Conservation (phyloP, 257 asterid genomes). For the Solanum pinnatisectum region DNA sequence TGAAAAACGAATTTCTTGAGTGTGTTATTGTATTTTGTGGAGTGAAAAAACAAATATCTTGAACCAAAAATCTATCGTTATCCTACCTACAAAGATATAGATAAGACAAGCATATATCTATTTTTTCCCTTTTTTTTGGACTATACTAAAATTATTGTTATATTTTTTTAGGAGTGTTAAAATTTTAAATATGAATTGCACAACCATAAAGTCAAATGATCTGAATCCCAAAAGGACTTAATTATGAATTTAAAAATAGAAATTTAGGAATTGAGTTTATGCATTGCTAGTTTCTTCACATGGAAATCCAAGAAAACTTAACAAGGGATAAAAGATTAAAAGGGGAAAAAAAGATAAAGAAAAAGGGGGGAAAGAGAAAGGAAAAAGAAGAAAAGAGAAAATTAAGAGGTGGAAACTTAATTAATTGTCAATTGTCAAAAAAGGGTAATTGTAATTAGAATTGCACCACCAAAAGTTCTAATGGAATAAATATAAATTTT, state of each 20-base stretch:
- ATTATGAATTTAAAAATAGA: too few relatives aligned
- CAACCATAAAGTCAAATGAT: background rate
- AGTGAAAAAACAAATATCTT: background rate
- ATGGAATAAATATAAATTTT: too few relatives aligned
- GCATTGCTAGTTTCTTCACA: background rate
- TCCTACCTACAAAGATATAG: background rate
- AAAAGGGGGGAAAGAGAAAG: background rate
- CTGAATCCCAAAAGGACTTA: background rate
- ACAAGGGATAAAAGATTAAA: background rate
- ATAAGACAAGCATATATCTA: too few relatives aligned
- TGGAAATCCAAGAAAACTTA: background rate
- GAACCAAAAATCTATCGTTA: too few relatives aligned
- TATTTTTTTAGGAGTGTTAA: background rate
- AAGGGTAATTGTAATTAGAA: background rate
- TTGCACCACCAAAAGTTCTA: background rate
- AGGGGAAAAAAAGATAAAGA: background rate
- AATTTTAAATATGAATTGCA: background rate
- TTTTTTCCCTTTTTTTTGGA: too few relatives aligned
- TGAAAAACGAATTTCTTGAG: background rate
- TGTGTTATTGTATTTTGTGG: background rate
- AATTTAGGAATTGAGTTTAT: background rate
- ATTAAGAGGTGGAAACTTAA: background rate
- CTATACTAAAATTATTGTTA: too few relatives aligned
- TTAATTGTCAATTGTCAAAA: background rate
- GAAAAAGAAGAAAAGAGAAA: background rate